A percentile compares a stretch with the other conserved stretches of the same genome.
Conservation (phyloP, 1,139 yeast species). For the Meyerozyma elateridarum region DNA sequence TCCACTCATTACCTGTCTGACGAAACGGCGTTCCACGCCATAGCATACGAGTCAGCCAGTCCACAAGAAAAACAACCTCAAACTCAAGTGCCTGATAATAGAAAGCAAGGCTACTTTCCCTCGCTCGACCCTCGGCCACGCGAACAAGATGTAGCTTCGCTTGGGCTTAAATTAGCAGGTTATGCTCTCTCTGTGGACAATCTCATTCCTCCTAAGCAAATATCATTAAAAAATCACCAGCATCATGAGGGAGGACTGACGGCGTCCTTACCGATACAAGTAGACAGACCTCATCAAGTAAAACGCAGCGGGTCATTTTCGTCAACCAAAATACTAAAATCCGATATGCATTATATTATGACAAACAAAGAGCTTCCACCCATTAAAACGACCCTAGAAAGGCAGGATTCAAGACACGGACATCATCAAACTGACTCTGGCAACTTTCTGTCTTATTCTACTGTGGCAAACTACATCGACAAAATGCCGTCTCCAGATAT, state of each 20-base stretch:
- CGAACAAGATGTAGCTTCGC: too few relatives aligned
- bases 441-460: conserved; percentile 32
- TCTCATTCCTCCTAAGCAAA: too few relatives aligned
- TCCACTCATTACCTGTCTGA: too few relatives aligned
- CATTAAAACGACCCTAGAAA: conserved; percentile 5
- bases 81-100: too few relatives aligned
- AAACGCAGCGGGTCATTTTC: too few relatives aligned
- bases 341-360: too few relatives aligned
- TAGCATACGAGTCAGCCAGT: conserved; percentile 5
- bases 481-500: conserved; percentile 33
- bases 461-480: conserved; percentile 27
- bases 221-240: conserved; percentile 6
- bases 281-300: conserved; percentile 8
- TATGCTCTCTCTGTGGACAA: conserved; percentile 19
- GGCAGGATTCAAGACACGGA: conserved; percentile 5
- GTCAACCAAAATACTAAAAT: too few relatives aligned
- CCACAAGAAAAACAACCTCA: conserved; percentile 2
- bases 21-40: conserved; percentile 4
- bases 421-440: conserved; percentile 16
- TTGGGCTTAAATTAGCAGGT: conserved; percentile 22
- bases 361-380: conserved; percentile 6
- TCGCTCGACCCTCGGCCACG: too few relatives aligned
- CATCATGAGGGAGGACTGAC: conserved; percentile 6
- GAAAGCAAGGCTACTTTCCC: too few relatives aligned
- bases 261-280: conserved; percentile 6